Evolutionary conservation across 2,329 filamentous ascomycete species (phyloP), one percentile per base, ranked within the genome.

Genomic region (Colletotrichum higginsianum): DNA sequence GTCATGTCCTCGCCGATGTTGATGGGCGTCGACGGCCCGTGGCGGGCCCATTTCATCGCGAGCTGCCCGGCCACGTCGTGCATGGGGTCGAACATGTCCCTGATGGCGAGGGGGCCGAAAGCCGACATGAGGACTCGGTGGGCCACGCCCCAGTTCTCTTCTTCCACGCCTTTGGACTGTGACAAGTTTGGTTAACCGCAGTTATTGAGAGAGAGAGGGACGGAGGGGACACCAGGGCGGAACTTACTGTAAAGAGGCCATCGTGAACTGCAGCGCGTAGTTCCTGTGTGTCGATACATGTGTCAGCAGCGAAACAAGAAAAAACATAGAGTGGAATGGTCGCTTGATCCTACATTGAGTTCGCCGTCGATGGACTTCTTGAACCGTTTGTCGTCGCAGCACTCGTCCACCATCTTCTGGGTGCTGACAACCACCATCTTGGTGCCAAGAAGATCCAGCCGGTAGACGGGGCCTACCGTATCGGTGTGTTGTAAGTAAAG

Each of bases 91-190:
- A 88, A 90, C 87, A 90, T 89, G 12, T 80, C 80, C 42, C 88
- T 86, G 75, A 94, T 93, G 1, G 88, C 85, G 16, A 93, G 79
- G 0, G 92, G 92, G 0, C 92, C 92, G 77, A 94, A 93, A 1
- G 91, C 91, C 0, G 92, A 91, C 76, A 92, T 87, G 65, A 94
- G 81, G 12, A 91, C 82, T 23, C 90, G 83, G 76, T 93, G 89
- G 35, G 93, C 92, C 72, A 91, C 86, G 23, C 84, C 64, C 74
- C 75, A 76, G 38, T 70, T 72, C 49, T 70, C 66, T 42, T 76
- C 71, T 16, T 67, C 74, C 7, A 50, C 58, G 3, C 64, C 53
- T 40, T 60, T 71, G 11, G 52, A 50, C 55, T 26, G 26, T 5
- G 12, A 7, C 1, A 13, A 5, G 40, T 26, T 23, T 15, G 15